A percentile compares a stretch with the other conserved stretches of the same genome.
phyloP scores from a whole-genome alignment of 805 yeast species.

The Blastobotrys parvus region DNA sequence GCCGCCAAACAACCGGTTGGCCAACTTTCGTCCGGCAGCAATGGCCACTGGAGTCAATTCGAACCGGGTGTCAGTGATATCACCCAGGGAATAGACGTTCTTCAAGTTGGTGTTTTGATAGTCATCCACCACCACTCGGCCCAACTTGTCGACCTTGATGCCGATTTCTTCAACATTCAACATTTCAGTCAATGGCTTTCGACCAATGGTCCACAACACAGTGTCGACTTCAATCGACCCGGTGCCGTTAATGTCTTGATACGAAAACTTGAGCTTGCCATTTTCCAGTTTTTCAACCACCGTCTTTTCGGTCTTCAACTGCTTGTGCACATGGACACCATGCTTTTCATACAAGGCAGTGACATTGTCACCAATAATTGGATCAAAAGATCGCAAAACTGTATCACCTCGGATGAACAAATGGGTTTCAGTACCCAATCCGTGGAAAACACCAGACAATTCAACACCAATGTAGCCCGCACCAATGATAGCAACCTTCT shows the following conservation, averaged over 20 bases:
- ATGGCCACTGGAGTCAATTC: constrained; percentile 98
- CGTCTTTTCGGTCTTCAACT: constrained; percentile 31
- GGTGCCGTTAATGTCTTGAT: constrained; percentile 34
- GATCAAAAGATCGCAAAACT: constrained; percentile 82
- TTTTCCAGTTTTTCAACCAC: constrained; percentile 28
- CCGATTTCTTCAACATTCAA: constrained; percentile 74
- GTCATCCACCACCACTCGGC: constrained; percentile 73
- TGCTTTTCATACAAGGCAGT: constrained; percentile 72
- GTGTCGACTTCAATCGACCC: constrained; percentile 59
- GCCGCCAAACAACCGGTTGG: constrained; percentile 88
- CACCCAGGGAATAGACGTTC: constrained; percentile 81
- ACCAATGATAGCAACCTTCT: constrained; percentile 89
- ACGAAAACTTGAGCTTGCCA: constrained; percentile 43
- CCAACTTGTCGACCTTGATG: constrained; percentile 50
- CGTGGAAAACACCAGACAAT: constrained; percentile 88
- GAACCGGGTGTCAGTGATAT: constrained; percentile 73
- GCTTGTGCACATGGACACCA: constrained; percentile 78
- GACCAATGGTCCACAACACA: constrained; percentile 90
- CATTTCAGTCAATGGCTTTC: constrained; percentile 59
- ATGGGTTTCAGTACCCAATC: constrained; percentile 79
- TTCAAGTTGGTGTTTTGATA: constrained; percentile 72
- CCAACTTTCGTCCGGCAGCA: constrained; percentile 92
- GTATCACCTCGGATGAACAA: constrained; percentile 86
- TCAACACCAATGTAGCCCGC: constrained; percentile 98
- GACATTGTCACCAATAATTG: constrained; percentile 64